Evolutionary conservation across 2,329 filamentous ascomycete genomes (phyloP).

Genomic region (Calonectria crousiana): DNA sequence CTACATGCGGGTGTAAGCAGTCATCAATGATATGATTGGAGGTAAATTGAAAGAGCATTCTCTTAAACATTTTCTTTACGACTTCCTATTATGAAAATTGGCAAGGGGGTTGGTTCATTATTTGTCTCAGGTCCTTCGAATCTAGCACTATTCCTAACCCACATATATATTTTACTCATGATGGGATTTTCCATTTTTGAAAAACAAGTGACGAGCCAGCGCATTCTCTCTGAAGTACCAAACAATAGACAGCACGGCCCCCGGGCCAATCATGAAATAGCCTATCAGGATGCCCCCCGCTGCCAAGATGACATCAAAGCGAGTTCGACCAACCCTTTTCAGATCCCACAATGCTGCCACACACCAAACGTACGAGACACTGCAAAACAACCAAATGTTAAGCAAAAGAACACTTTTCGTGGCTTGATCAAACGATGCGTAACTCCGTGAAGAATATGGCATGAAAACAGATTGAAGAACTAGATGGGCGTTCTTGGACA

Average conservation of each 20-base stretch:
- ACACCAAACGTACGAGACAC: slow-evolving; percentile 6
- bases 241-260: neutral
- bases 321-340: neutral
- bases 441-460: too few species aligned
- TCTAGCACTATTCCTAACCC: too few species aligned
- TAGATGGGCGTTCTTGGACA: neutral
- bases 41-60: too few species aligned
- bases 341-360: neutral
- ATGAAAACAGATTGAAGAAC: neutral
- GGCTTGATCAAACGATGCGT: neutral
- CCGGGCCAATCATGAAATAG: neutral
- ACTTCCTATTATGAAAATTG: too few species aligned
- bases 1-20: too few species aligned
- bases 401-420: neutral
- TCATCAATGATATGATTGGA: too few species aligned
- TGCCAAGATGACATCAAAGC: neutral
- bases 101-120: too few species aligned
- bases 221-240: slow-evolving; percentile 5
- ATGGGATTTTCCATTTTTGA: neutral
- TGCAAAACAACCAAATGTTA: neutral
- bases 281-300: neutral
- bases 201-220: neutral
- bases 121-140: too few species aligned
- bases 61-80: too few species aligned
- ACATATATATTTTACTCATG: neutral